Evolutionary conservation across 768 basidiomycete genomes (phyloP), one percentile per base, ranked within the genome.

Genomic region (Leccinellum luteum): DNA sequence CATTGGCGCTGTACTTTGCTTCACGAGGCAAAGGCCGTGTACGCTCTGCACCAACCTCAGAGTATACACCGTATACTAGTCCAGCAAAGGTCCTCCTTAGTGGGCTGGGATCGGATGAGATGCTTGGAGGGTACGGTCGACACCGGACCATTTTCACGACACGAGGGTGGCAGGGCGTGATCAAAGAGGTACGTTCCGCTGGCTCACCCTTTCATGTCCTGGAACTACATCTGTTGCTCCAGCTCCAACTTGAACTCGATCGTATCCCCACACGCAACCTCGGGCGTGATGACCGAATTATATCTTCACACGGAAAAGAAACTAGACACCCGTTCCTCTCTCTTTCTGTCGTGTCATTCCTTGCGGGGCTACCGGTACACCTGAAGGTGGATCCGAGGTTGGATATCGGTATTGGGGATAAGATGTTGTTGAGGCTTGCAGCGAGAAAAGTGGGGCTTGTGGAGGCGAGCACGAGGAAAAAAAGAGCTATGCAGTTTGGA

Each of bases 401-500:
- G 27, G 81, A 82, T 5, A 74, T 85, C n/a, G 94, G 94, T 1
- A 57, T 85, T 6, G 97, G 97, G 1, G 97, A 98, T 69, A 99
- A 99, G 77, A 79, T 89, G 73, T 68, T 99, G 47, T 67, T 98
- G 52, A 76, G 96, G 54, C 69, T 89, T 28, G 85, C 88, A 2
- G 85, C 89, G 34, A 74, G 76, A 60, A 83, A 83, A 61, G 65
- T 94, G n/a, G 94, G 95, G 0, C 76, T 98, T 44, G 72, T 81
- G 2, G 83, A 86, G 60, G 91, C 92, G 6, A 89, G 89, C 60
- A 57, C 64, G 52, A 77, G 92, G 60, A 94, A 89, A 70, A 99
- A 99, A 75, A 73, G 90, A 57, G 97, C 97, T 14, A 97, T 98
- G 90, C 97, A 98, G 66, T 99, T 99, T 75, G 96, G 96, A 17